Conservation (phyloP, 192 early-diverging fungal genomes). For the Mortierella hygrophila region DNA sequence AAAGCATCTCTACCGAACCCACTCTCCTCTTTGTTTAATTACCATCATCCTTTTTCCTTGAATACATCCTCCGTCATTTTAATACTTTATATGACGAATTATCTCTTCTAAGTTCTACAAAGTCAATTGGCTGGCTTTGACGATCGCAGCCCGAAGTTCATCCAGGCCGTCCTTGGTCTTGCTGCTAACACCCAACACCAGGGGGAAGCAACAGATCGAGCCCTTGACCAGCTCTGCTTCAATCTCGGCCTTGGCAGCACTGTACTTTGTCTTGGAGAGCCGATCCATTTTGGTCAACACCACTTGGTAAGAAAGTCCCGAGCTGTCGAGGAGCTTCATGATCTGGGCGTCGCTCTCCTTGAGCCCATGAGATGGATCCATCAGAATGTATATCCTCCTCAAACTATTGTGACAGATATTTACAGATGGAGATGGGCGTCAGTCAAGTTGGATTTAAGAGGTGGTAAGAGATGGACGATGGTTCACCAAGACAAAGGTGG, state of each 20-base stretch:
- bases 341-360: conserved; percentile 61
- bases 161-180: conserved; percentile 47
- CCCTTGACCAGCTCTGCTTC: conserved; percentile 56
- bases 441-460: neutral
- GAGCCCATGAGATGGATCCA: conserved; percentile 61
- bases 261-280: conserved; percentile 53
- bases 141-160: conserved; percentile 46
- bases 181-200: conserved; percentile 57
- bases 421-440: neutral
- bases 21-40: neutral
- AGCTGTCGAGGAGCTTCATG: conserved; percentile 58
- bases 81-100: neutral
- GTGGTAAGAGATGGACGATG: neutral
- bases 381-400: conserved; percentile 59
- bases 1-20: neutral
- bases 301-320: conserved; percentile 62
- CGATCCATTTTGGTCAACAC: conserved; percentile 64
- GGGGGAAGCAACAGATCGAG: conserved; percentile 65
- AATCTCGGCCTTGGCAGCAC: conserved; percentile 49
- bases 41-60: neutral
- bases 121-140: conserved; percentile 41
- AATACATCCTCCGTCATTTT: neutral
- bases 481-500: neutral
- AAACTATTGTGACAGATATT: conserved; percentile 34
- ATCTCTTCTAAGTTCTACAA: neutral